A percentile compares a stretch with the other conserved stretches of the same genome.
phyloP scores from a whole-genome alignment of 805 yeast genomes.

The Saturnispora saitoi region DNA sequence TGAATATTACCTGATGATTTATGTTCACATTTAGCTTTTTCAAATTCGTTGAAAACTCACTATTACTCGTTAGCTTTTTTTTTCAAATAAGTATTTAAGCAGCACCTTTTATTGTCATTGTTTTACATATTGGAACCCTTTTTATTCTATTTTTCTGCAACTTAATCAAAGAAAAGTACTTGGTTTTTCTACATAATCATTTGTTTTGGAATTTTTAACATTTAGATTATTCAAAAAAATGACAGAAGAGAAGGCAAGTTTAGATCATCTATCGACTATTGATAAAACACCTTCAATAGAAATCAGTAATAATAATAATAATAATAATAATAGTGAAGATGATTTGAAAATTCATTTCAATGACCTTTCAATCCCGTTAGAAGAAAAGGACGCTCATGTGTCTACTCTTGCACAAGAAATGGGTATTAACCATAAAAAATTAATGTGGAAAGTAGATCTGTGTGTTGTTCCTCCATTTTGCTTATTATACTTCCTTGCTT shows the following conservation, averaged over 20 bases:
- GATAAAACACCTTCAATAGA: background rate
- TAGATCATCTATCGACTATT: background rate
- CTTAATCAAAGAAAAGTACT: too few species aligned
- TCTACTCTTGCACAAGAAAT: constrained; percentile 32
- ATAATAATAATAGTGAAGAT: background rate
- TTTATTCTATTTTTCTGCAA: too few species aligned
- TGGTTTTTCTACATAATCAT: too few species aligned
- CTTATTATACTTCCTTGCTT: constrained; percentile 64
- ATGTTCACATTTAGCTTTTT: too few species aligned
- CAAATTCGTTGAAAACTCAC: background rate
- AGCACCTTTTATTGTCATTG: background rate
- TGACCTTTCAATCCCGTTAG: constrained; percentile 15
- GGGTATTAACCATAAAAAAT: constrained; percentile 44
- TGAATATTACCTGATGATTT: background rate
- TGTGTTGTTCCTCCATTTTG: constrained; percentile 74
- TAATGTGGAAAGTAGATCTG: constrained; percentile 58
- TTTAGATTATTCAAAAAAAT: background rate
- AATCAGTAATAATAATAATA: background rate
- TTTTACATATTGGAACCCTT: too few species aligned
- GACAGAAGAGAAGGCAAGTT: background rate
- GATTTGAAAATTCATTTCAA: background rate
- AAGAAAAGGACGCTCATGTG: constrained; percentile 24
- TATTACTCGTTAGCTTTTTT: background rate
- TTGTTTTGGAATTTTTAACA: background rate
- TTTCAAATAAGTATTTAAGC: background rate